Conservation (phyloP, 2,329 filamentous ascomycete species). For the Emmonsiellopsis sp. region DNA sequence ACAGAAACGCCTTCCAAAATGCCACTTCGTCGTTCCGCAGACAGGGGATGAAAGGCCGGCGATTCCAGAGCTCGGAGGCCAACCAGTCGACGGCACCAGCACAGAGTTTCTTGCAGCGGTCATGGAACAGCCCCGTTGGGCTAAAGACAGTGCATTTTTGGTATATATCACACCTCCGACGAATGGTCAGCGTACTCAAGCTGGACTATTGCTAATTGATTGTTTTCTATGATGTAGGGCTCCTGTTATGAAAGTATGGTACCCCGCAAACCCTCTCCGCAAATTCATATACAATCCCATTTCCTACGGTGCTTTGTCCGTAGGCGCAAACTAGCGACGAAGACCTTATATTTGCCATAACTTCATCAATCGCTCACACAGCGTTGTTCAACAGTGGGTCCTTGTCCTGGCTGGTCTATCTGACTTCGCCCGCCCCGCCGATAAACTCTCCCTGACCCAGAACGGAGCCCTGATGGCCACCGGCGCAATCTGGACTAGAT, state of each 20-base stretch:
- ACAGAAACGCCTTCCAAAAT: slow-evolving; percentile 41
- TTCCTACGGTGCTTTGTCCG: not conserved
- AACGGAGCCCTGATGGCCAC: slow-evolving; percentile 85
- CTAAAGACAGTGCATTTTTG: slow-evolving; percentile 97
- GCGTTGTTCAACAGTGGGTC: slow-evolving; percentile 56
- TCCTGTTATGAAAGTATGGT: slow-evolving; percentile 73
- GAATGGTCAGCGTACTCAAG: not conserved
- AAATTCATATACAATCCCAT: not conserved
- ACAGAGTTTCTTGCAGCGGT: slow-evolving; percentile 55
- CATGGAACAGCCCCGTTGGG: slow-evolving; percentile 75
- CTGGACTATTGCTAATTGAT: slow-evolving; percentile 1
- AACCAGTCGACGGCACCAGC: slow-evolving; percentile 33
- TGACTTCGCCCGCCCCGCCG: slow-evolving; percentile 82
- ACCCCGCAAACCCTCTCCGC: not conserved
- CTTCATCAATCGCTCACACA: not conserved
- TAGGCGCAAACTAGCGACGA: not conserved
- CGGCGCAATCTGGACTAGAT: slow-evolving; percentile 93
- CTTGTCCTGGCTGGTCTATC: slow-evolving; percentile 86
- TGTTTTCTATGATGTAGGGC: slow-evolving; percentile 49
- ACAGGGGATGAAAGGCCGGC: slow-evolving; percentile 42
- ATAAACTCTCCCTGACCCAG: slow-evolving; percentile 87
- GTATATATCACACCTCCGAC: slow-evolving; percentile 37
- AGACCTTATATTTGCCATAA: not conserved
- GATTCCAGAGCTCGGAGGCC: slow-evolving; percentile 62
- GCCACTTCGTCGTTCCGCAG: slow-evolving; percentile 47